phyloP scores from a whole-genome alignment of 208 protist species.

The Acanthamoeba lenticulata region DNA sequence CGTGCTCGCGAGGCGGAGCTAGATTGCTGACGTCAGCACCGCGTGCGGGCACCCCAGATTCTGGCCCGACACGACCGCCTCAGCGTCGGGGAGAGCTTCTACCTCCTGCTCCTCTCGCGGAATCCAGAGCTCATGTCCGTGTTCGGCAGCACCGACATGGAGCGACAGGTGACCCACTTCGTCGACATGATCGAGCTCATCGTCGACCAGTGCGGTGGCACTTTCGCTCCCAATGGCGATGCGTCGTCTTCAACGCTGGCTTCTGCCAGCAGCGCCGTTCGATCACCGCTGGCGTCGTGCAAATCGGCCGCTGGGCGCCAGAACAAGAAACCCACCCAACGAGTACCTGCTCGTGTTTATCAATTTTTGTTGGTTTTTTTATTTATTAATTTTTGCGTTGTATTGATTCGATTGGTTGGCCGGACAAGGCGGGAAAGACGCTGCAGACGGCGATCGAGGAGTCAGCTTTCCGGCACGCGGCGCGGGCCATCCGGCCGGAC shows the following conservation, averaged over 20 bases:
- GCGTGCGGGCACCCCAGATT: too few relatives aligned
- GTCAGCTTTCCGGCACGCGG: background rate
- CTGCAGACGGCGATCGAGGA: background rate
- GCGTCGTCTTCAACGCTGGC: background rate
- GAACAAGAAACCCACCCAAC: too few relatives aligned
- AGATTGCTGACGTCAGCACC: too few relatives aligned
- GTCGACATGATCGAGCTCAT: conserved; percentile 14
- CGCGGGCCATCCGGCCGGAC: background rate
- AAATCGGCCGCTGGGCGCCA: too few relatives aligned
- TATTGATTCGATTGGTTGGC: background rate
- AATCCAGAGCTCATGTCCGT: background rate
- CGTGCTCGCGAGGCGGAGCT: background rate
- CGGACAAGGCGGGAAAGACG: background rate
- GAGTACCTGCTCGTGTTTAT: too few relatives aligned
- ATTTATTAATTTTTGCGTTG: background rate
- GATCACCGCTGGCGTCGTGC: too few relatives aligned
- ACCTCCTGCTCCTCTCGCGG: background rate
- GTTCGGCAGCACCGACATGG: background rate
- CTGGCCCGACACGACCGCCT: background rate
- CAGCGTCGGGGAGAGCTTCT: conserved; percentile 1
- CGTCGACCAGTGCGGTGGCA: background rate
- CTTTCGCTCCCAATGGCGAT: background rate
- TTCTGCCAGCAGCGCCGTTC: background rate
- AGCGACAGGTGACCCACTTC: background rate
- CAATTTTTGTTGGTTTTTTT: too few relatives aligned